Evolutionary conservation across 2,329 filamentous ascomycete genomes (phyloP).

Genomic region (Ceratocystis destructans): DNA sequence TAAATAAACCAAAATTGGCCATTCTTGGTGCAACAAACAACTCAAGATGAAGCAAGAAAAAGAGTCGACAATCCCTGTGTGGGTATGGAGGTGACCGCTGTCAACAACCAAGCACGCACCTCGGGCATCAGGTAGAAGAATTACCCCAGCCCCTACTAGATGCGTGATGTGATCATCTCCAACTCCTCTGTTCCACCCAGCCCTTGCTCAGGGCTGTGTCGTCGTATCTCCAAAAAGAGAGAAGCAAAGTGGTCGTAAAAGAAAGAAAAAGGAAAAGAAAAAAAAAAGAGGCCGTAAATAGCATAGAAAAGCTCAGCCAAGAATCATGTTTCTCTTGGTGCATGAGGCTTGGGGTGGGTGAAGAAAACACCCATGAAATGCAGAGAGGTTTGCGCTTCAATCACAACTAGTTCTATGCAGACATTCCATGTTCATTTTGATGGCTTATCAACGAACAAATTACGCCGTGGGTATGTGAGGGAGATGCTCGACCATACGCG

Average conservation of each 20-base stretch:
- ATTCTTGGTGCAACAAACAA: neutral
- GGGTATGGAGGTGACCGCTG: neutral
- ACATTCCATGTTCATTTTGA: neutral
- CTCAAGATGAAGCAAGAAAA: conserved; percentile 3
- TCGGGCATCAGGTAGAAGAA: neutral
- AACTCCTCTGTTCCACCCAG: neutral
- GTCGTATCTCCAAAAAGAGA: conserved; percentile 3
- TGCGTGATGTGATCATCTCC: neutral
- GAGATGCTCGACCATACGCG: conserved; percentile 14
- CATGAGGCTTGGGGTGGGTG: neutral
- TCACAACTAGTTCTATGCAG: neutral
- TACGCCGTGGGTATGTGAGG: conserved; percentile 14
- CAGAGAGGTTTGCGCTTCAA: neutral
- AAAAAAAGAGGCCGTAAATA: conserved; percentile 4
- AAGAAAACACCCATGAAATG: neutral
- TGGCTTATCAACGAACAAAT: neutral
- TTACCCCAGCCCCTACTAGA: neutral
- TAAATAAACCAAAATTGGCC: neutral
- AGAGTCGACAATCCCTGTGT: neutral
- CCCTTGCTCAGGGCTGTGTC: neutral
- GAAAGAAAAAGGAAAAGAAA: neutral
- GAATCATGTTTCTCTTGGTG: neutral
- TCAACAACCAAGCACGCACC: neutral
- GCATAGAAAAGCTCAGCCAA: neutral
- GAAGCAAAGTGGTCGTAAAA: neutral